Evolutionary conservation across 225 moss, liverwort and hornwort species (phyloP).

Genomic region (Physcomitrellopsis africana): DNA sequence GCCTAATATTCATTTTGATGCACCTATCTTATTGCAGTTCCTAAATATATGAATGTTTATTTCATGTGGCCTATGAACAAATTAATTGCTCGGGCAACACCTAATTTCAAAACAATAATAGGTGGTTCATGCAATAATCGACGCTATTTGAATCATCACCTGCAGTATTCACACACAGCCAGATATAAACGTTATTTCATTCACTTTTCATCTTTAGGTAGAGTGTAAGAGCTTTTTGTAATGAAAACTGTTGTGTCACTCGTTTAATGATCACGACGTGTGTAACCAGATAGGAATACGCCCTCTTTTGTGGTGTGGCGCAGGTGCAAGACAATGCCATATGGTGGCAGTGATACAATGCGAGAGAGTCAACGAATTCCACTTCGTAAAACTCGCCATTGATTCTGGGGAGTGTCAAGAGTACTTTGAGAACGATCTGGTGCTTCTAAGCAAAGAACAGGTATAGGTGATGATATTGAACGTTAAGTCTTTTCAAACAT

Average conservation of each 20-base stretch:
- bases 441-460: constrained; percentile 95
- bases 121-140: background rate
- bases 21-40: background rate
- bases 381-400: constrained; percentile 81
- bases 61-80: constrained; percentile 14
- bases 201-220: background rate
- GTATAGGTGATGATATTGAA: constrained; percentile 37
- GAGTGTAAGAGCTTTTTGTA: background rate
- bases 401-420: constrained; percentile 69
- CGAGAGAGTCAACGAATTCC: constrained; percentile 91
- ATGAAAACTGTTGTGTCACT: constrained; percentile 15
- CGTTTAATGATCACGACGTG: constrained; percentile 7
- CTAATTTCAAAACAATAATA: background rate
- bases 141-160: background rate
- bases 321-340: constrained; percentile 78
- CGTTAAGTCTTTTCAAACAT: constrained; percentile 7
- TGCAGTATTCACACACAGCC: background rate
- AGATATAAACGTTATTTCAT: background rate
- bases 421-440: constrained; percentile 87
- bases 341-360: constrained; percentile 81
- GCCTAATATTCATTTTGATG: constrained; percentile 11
- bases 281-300: background rate
- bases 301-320: constrained; percentile 26
- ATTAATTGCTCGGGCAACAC: background rate
- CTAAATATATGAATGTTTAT: background rate